Percentiles rank a stretch among this genome's conserved stretches.
Evolutionary conservation across 495 filamentous ascomycete genomes (phyloP).

Genomic region (Penicillium flavigenum): DNA sequence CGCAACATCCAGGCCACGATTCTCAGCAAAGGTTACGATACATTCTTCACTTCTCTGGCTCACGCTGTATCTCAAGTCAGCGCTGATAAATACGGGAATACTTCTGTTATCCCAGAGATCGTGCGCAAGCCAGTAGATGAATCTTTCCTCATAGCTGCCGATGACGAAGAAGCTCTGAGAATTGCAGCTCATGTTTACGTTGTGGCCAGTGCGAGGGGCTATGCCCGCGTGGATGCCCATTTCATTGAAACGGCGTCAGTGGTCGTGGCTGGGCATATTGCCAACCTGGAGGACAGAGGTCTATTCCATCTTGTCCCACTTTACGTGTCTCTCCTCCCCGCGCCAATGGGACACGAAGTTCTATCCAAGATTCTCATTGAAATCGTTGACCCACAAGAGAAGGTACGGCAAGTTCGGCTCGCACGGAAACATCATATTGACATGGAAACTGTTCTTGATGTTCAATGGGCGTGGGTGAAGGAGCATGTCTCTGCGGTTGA

Average conservation of each 20-base stretch:
- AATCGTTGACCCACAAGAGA: slow-evolving; percentile 57
- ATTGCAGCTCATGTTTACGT: slow-evolving; percentile 53
- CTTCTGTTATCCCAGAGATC: slow-evolving; percentile 36
- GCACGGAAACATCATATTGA: slow-evolving; percentile 56
- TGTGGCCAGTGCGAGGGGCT: slow-evolving; percentile 38
- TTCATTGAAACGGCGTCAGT: slow-evolving; percentile 37
- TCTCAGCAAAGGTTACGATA: slow-evolving; percentile 39
- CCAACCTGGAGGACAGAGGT: slow-evolving; percentile 65
- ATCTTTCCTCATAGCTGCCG: slow-evolving; percentile 39
- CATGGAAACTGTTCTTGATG: slow-evolving; percentile 50
- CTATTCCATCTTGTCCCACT: slow-evolving; percentile 76
- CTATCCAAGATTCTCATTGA: slow-evolving; percentile 58
- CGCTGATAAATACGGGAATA: slow-evolving; percentile 20
- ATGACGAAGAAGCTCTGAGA: slow-evolving; percentile 42
- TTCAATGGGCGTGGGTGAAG: slow-evolving; percentile 55
- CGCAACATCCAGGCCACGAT: slow-evolving; percentile 51
- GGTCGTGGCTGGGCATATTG: slow-evolving; percentile 72
- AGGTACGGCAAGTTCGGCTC: slow-evolving; percentile 47
- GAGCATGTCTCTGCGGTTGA: slow-evolving; percentile 34
- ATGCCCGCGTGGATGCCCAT: slow-evolving; percentile 35
- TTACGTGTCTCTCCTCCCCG: slow-evolving; percentile 76
- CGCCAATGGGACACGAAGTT: slow-evolving; percentile 40
- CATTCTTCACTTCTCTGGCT: slow-evolving; percentile 39
- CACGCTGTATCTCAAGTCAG: slow-evolving; percentile 39
- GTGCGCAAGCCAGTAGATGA: slow-evolving; percentile 31